Percentiles rank a stretch among this genome's conserved stretches.
These are phyloP conservation scores for Xylariaceae sp. DNA, from an alignment of 2,329 filamentous ascomycete genomes.

Conservation along the genomic window DNA sequence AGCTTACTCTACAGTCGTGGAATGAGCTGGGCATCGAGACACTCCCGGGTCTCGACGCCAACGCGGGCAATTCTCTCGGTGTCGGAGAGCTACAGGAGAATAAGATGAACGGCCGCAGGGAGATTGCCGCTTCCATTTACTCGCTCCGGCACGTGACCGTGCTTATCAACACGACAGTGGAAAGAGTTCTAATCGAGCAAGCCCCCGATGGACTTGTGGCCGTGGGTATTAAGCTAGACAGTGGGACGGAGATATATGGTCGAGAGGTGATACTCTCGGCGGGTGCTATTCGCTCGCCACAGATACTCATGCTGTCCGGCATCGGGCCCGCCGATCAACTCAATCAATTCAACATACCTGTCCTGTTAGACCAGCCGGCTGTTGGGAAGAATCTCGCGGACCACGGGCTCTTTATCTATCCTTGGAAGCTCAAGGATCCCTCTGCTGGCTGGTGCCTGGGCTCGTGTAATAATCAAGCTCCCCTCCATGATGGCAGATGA, in stretches of 20 bases:
- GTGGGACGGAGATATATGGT: conserved; percentile 22
- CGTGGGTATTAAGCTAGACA: conserved; percentile 8
- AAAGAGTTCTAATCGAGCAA: conserved; percentile 9
- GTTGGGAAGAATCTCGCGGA: not conserved
- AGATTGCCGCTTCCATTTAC: conserved; percentile 12
- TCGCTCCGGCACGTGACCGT: conserved; percentile 5
- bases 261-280: conserved; percentile 39
- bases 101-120: conserved; percentile 9
- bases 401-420: not conserved
- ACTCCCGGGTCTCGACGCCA: conserved; percentile 12
- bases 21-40: conserved; percentile 24
- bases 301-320: conserved; percentile 39
- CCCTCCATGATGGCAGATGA: not conserved
- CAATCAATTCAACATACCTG: conserved; percentile 39
- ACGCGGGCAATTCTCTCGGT: conserved; percentile 19
- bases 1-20: conserved; percentile 29
- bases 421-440: not conserved
- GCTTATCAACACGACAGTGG: conserved; percentile 15
- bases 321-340: conserved; percentile 34
- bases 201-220: not conserved
- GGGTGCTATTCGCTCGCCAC: conserved; percentile 37
- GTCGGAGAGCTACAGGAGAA: conserved; percentile 19
- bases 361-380: conserved; percentile 22
- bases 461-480: not conserved
- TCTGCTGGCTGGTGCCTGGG: not conserved